Conservation (phyloP, 306 rosid species). For the Sphenostylis stenocarpa region DNA sequence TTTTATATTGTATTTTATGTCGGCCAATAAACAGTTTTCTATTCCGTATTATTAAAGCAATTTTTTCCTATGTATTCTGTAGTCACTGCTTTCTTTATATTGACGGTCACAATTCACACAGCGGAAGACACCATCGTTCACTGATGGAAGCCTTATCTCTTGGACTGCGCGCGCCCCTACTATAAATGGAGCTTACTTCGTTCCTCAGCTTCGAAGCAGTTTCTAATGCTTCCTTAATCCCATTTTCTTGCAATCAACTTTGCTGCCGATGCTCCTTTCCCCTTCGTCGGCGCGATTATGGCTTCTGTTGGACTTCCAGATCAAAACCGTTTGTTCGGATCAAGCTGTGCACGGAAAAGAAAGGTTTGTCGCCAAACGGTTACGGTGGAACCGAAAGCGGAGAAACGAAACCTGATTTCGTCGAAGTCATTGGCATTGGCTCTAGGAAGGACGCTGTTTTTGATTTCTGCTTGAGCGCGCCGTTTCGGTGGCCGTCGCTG, state of each 20-base stretch:
- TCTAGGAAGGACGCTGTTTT: slow-evolving; percentile 80
- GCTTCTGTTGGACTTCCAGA: slow-evolving; percentile 24
- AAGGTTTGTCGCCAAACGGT: slow-evolving; percentile 31
- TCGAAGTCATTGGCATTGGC: slow-evolving; percentile 86
- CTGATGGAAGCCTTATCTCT: slow-evolving; percentile 31
- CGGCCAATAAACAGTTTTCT: neutral
- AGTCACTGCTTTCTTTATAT: no score
- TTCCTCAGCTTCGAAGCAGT: slow-evolving; percentile 36
- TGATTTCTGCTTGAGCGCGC: slow-evolving; percentile 74
- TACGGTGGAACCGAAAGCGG: slow-evolving; percentile 34
- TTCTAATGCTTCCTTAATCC: slow-evolving; percentile 35
- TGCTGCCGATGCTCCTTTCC: slow-evolving; percentile 20
- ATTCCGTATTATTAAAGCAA: no score
- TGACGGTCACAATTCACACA: neutral
- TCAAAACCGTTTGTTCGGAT: slow-evolving; percentile 38
- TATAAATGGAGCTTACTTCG: slow-evolving; percentile 58
- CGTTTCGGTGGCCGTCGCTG: slow-evolving; percentile 55
- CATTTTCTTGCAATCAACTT: slow-evolving; percentile 47
- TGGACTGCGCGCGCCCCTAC: neutral
- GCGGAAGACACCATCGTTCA: neutral
- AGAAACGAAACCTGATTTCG: slow-evolving; percentile 43
- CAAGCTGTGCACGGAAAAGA: slow-evolving; percentile 38
- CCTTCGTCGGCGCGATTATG: slow-evolving; percentile 24
- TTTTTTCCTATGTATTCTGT: no score
- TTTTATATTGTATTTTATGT: no score